These are phyloP conservation scores for Mycena galericulata DNA, from an alignment of 768 basidiomycete genomes.

Conservation along the genomic window DNA sequence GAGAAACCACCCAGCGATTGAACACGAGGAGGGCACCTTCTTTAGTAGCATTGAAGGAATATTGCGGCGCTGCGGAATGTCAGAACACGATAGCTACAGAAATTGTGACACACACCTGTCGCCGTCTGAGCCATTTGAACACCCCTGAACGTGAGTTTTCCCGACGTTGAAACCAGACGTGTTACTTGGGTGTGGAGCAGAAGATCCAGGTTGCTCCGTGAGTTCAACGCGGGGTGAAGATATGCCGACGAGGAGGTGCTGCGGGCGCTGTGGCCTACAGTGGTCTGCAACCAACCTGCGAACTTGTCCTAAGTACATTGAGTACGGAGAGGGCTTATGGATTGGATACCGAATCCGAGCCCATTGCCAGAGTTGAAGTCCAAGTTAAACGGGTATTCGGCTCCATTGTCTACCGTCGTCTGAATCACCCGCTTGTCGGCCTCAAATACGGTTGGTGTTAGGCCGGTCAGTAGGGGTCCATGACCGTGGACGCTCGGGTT, in stretches of 20 bases:
- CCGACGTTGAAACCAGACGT: neutral
- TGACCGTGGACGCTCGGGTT: constrained; percentile 37
- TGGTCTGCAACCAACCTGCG: constrained; percentile 32
- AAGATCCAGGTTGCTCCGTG: constrained; percentile 34
- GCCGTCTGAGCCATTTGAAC: neutral
- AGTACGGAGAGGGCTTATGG: neutral
- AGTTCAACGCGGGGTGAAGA: constrained; percentile 27
- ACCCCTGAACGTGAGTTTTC: neutral
- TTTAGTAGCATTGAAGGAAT: neutral
- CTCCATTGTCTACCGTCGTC: constrained; percentile 33
- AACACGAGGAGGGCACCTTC: neutral
- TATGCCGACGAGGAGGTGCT: constrained; percentile 34
- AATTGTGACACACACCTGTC: neutral
- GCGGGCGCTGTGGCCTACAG: constrained; percentile 28
- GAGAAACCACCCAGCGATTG: too few species aligned
- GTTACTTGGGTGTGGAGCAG: constrained; percentile 28
- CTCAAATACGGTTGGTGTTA: constrained; percentile 25
- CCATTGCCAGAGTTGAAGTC: constrained; percentile 45
- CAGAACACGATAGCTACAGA: neutral
- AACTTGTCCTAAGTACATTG: neutral
- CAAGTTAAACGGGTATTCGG: constrained; percentile 41
- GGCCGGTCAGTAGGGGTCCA: constrained; percentile 34
- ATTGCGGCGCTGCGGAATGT: neutral
- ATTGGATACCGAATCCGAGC: constrained; percentile 41
- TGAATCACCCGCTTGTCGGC: constrained; percentile 37